A percentile compares a stretch with the other conserved stretches of the same genome.
Conservation (phyloP, 495 filamentous ascomycete species). For the Penicillium angulare region DNA sequence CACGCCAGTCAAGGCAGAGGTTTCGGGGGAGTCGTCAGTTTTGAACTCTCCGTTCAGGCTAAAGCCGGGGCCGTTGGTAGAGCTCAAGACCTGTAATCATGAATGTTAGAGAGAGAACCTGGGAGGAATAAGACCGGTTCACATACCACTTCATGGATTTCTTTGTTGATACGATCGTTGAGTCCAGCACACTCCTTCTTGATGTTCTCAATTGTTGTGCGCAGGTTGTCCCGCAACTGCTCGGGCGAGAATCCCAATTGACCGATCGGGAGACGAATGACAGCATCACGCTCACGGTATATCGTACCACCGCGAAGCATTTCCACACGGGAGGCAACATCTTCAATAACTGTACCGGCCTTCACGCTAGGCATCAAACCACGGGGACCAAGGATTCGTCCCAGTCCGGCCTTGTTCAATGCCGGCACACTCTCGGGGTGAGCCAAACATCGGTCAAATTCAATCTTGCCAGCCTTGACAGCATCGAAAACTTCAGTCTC, state of each 20-base stretch:
- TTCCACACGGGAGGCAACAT: conserved; percentile 65
- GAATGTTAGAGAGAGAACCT: conserved; percentile 4
- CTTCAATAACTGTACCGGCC: conserved; percentile 79
- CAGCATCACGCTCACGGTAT: conserved; percentile 82
- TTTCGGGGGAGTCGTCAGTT: conserved; percentile 53
- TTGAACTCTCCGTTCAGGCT: conserved; percentile 76
- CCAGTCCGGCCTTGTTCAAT: conserved; percentile 75
- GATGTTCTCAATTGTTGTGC: conserved; percentile 68
- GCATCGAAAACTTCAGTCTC: conserved; percentile 81
- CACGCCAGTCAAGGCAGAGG: conserved; percentile 39
- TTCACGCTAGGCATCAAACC: conserved; percentile 91
- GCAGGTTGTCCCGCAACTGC: conserved; percentile 82
- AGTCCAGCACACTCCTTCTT: conserved; percentile 72
- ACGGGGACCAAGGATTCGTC: conserved; percentile 78
- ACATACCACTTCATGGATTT: conserved; percentile 82
- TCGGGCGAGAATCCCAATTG: conserved; percentile 88
- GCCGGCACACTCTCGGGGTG: conserved; percentile 71
- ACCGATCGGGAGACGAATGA: conserved; percentile 83
- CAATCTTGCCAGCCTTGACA: conserved; percentile 69
- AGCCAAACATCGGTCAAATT: conserved; percentile 87
- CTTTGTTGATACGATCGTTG: conserved; percentile 72
- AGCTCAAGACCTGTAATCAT: conserved; percentile 70
- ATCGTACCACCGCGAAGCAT: conserved; percentile 80
- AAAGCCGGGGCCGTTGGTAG: conserved; percentile 83
- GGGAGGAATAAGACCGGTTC: background rate